Conservation (phyloP, 176 grass and related monocot species). For the Bromus sterilis region DNA sequence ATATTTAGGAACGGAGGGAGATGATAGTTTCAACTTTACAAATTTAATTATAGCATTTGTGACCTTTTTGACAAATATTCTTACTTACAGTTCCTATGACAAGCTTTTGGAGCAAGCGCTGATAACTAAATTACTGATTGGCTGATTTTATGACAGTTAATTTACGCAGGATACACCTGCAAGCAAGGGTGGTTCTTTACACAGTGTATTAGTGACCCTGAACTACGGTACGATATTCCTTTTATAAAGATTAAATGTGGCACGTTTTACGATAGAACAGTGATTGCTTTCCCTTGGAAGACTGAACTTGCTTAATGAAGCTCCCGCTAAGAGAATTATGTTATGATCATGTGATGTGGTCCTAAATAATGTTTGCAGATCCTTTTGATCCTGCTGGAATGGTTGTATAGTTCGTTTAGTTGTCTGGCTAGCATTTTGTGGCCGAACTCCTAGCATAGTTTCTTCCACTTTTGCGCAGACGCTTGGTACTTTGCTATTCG, state of each 20-base stretch:
- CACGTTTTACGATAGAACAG: not conserved
- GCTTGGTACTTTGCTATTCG: too few relatives aligned
- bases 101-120: not conserved
- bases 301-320: too few relatives aligned
- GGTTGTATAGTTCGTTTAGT: too few relatives aligned
- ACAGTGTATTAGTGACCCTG: constrained; percentile 80
- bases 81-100: not conserved
- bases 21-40: not conserved
- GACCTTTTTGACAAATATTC: not conserved
- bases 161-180: constrained; percentile 97
- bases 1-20: too few relatives aligned
- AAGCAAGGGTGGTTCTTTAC: constrained; percentile 99
- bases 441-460: too few relatives aligned
- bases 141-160: constrained; percentile 85
- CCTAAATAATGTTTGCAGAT: too few relatives aligned
- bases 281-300: too few relatives aligned
- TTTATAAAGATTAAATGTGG: constrained; percentile 9
- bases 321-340: too few relatives aligned
- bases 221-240: constrained; percentile 49
- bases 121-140: constrained; percentile 43
- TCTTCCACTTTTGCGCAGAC: too few relatives aligned
- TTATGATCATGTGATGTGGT: too few relatives aligned
- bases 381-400: too few relatives aligned
- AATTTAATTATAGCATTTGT: not conserved
- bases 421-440: too few relatives aligned